Evolutionary conservation across 78 protist species (phyloP).

Genomic region (Mantamonas sphyraenae): DNA sequence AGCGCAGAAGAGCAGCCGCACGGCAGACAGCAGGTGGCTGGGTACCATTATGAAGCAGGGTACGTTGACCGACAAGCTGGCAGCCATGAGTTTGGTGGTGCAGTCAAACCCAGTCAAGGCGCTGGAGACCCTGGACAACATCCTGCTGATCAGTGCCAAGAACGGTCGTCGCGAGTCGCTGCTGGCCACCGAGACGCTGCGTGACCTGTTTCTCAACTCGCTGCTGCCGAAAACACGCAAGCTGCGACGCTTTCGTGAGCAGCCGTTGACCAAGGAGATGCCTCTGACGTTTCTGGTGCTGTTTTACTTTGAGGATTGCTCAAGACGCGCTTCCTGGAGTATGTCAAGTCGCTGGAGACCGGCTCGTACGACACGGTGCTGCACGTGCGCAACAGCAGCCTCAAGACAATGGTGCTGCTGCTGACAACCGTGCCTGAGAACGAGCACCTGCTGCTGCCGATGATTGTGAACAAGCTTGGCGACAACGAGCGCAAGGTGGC

Average conservation of each 20-base stretch:
- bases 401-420: background rate
- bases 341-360: no score
- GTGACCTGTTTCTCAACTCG: slow-evolving; percentile 29
- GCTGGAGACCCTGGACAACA: slow-evolving; percentile 11
- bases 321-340: slow-evolving; percentile 16
- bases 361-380: background rate
- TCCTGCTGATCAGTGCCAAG: slow-evolving; percentile 29
- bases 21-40: slow-evolving; percentile 2
- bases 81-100: background rate
- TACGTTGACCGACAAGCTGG: slow-evolving; percentile 8
- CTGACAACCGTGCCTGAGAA: slow-evolving; percentile 43
- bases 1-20: no score
- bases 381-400: background rate
- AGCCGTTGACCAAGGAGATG: background rate
- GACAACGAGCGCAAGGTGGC: slow-evolving; percentile 38
- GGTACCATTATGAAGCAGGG: background rate
- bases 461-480: slow-evolving; percentile 54
- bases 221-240: slow-evolving; percentile 36
- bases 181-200: slow-evolving; percentile 24
- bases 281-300: slow-evolving; percentile 6
- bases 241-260: background rate
- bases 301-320: slow-evolving; percentile 51
- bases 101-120: background rate
- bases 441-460: slow-evolving; percentile 36
- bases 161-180: slow-evolving; percentile 43